phyloP scores from a whole-genome alignment of 2,329 filamentous ascomycete species.

The Simplicillium aogashimaense region DNA sequence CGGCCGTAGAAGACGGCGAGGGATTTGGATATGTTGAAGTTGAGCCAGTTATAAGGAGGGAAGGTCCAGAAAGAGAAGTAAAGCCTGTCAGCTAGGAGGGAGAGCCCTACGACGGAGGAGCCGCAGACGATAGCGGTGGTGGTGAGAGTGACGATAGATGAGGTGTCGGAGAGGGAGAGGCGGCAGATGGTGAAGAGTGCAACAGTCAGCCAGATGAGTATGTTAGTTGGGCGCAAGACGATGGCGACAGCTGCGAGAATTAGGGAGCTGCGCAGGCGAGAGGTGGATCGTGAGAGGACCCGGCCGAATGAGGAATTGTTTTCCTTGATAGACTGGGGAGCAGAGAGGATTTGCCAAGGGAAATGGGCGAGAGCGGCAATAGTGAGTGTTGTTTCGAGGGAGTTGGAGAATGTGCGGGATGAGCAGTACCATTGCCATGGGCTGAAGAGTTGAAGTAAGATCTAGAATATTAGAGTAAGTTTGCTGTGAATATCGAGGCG shows the following conservation, averaged over 20 bases:
- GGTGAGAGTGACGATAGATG: conserved; percentile 41
- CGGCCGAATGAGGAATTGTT: conserved; percentile 21
- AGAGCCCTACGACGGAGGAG: conserved; percentile 50
- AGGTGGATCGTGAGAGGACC: conserved; percentile 14
- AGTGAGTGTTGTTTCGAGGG: conserved; percentile 81
- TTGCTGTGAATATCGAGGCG: neutral
- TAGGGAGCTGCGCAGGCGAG: conserved; percentile 46
- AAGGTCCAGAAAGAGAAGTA: conserved; percentile 86
- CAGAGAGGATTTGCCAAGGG: conserved; percentile 67
- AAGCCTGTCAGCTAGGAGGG: conserved; percentile 57
- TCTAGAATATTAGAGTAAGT: too few relatives aligned
- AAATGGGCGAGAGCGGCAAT: conserved; percentile 69
- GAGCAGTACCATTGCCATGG: conserved; percentile 97
- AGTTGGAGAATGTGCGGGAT: conserved; percentile 89
- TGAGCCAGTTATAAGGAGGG: conserved; percentile 75
- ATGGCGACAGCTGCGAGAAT: conserved; percentile 72
- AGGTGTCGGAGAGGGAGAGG: conserved; percentile 20
- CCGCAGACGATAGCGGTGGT: conserved; percentile 58
- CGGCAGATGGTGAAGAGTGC: conserved; percentile 35
- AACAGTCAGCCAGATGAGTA: conserved; percentile 72
- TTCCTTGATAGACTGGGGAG: conserved; percentile 26
- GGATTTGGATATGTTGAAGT: conserved; percentile 83
- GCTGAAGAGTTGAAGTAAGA: conserved; percentile 25
- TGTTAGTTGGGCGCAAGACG: conserved; percentile 80
- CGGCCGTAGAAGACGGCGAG: conserved; percentile 87